Evolutionary conservation across 129 eudicot genomes (phyloP).

Genomic region (Flaveria bidentis): DNA sequence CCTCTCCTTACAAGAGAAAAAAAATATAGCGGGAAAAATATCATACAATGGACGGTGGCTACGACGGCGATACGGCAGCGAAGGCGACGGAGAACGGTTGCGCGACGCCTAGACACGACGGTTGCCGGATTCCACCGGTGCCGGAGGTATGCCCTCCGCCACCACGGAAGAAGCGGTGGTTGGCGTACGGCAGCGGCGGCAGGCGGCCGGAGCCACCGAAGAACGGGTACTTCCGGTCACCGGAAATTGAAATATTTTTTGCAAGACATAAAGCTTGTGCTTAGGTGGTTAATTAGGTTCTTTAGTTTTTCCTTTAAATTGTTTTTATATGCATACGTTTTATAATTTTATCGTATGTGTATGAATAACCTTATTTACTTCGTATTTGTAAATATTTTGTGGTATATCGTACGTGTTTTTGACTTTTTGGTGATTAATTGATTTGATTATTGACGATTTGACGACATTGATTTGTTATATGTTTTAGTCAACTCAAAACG

Average conservation of each 20-base stretch:
- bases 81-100: constrained; percentile 9
- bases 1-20: neutral
- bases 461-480: no score
- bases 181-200: neutral
- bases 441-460: no score
- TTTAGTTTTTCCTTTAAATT: no score
- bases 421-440: no score
- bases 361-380: no score
- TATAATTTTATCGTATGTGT: no score
- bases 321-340: no score
- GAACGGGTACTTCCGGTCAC: constrained; percentile 31
- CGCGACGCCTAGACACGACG: constrained; percentile 22
- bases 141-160: constrained; percentile 33
- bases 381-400: no score
- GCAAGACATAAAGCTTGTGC: constrained; percentile 24
- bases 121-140: constrained; percentile 29
- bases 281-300: neutral
- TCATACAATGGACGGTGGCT: constrained; percentile 15
- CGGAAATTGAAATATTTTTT: constrained; percentile 29
- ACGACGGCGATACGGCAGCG: constrained; percentile 9
- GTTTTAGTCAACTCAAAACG: no score
- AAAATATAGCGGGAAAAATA: neutral
- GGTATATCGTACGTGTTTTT: no score
- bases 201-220: constrained; percentile 23
- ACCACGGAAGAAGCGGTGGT: constrained; percentile 31